Base-by-base conservation (phyloP, 139 green algal genomes). In the Chlorella sp. region DNA sequence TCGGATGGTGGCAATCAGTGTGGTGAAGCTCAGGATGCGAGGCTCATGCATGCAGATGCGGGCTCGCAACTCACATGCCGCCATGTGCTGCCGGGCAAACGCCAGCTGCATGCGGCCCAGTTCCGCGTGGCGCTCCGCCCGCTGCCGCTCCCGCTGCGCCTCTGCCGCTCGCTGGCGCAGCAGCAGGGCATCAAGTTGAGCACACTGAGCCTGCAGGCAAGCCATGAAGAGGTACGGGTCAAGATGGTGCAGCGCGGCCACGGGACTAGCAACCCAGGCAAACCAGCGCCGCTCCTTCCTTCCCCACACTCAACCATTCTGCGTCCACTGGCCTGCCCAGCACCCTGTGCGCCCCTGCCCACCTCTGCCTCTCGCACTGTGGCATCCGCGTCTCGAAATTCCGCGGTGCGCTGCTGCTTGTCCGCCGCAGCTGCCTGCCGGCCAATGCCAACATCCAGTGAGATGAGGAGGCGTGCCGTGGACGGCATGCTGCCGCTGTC, bases 21-120 rank as follows among this genome's bases (percentile, higher is more conserved):
- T 84, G 40, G 79, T 24, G 3, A 40, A 84, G 21, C 15, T 36
- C 40, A 64, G 15, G 79, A 24, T 36, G 1, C 15, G 32, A 79
- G 71, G 1, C 26, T 40, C 28, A 79, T 26, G 71, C 71, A 18
- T 36, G n/a, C 37, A 32, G 57, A 60, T 22, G 37, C 9, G 24
- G 16, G 5, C 34, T 7, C 9, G 21, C 37, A 18, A n/a, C 87
- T 69, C 40, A 86, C 87, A 81, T 81, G 81, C 88, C 4, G 80
- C 88, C 68, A 91, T 83, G 68, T 91, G 81, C 12, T 91, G 42
- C n/a, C 0, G 9, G 11, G 68, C 80, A 14, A 53, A 26, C 42
- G 24, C 88, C 80, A 77, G 42, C 81, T 92, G 64, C 69, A 92
- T 48, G 24, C 73, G n/a, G 40, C 7, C 64, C 78, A 92, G 83